Percentiles rank a stretch among this genome's conserved stretches.
Conservation (phyloP, 2,329 filamentous ascomycete species). For the Fonsecaea erecta region DNA sequence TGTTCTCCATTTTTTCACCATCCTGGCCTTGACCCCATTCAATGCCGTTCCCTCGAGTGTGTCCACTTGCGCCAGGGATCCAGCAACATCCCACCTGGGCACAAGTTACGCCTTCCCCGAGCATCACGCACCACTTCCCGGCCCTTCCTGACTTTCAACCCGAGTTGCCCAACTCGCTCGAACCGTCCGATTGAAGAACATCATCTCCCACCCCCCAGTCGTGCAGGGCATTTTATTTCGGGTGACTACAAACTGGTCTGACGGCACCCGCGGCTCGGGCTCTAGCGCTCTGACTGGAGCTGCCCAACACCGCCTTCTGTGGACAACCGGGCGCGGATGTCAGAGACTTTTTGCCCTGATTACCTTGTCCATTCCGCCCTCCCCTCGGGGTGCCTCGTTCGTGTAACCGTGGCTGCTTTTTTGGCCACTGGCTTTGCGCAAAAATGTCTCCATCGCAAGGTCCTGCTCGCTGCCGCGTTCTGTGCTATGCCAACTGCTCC, state of each 20-base stretch:
- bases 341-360: slow-evolving; percentile 29
- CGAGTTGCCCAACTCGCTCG: slow-evolving; percentile 9
- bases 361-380: slow-evolving; percentile 29
- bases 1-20: slow-evolving; percentile 14
- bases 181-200: slow-evolving; percentile 5
- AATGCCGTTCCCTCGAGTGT: slow-evolving; percentile 13
- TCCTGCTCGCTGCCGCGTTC: slow-evolving; percentile 29
- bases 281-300: slow-evolving; percentile 33
- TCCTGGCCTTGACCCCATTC: slow-evolving; percentile 11
- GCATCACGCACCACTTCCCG: slow-evolving; percentile 13
- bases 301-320: slow-evolving; percentile 31
- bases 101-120: slow-evolving; percentile 6
- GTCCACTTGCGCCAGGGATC: slow-evolving; percentile 10
- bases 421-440: slow-evolving; percentile 27
- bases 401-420: slow-evolving; percentile 34
- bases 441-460: slow-evolving; percentile 27
- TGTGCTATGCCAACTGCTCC: slow-evolving; percentile 27
- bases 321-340: slow-evolving; percentile 34
- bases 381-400: too few species aligned
- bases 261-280: slow-evolving; percentile 31
- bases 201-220: slow-evolving; percentile 21
- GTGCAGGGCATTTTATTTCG: slow-evolving; percentile 29
- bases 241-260: slow-evolving; percentile 30
- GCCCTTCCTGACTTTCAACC: slow-evolving; percentile 13
- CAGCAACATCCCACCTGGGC: slow-evolving; percentile 14